These are phyloP conservation scores for Barbarea vulgaris DNA, from an alignment of 345 rosid genomes.

Conservation along the genomic window DNA sequence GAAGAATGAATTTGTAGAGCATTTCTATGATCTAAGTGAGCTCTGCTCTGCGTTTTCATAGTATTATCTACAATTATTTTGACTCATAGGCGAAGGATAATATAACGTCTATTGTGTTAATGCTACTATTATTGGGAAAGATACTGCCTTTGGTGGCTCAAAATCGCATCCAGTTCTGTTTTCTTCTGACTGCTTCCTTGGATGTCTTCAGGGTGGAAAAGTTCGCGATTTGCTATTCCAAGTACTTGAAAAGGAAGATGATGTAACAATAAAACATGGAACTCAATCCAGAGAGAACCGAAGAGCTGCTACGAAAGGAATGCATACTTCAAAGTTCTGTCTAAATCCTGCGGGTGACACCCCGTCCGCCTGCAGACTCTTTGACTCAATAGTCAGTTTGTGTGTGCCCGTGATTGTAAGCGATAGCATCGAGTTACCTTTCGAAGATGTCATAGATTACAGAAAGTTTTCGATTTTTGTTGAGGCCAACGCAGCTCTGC, in stretches of 20 bases:
- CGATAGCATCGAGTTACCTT: conserved; percentile 90
- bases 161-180: not conserved
- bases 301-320: conserved; percentile 84
- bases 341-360: conserved; percentile 99
- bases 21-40: not conserved
- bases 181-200: conserved; percentile 25
- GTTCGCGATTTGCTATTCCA: conserved; percentile 91
- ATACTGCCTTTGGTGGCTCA: conserved; percentile 1
- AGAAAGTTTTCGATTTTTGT: conserved; percentile 81
- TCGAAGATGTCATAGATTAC: conserved; percentile 91
- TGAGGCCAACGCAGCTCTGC: conserved; percentile 59
- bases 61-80: not conserved
- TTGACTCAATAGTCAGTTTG: conserved; percentile 96
- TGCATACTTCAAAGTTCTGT: conserved; percentile 97
- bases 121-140: not conserved
- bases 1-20: conserved; percentile 6
- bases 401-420: conserved; percentile 92
- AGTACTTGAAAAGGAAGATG: conserved; percentile 77
- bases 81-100: not conserved
- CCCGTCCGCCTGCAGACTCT: conserved; percentile 96
- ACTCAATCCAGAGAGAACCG: conserved; percentile 95
- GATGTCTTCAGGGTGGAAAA: conserved; percentile 74
- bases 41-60: not conserved
- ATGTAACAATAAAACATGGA: conserved; percentile 86
- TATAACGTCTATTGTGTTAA: not conserved